Evolutionary conservation across 1,139 yeast species (phyloP).

Genomic region (Yamadazyma aaseri): DNA sequence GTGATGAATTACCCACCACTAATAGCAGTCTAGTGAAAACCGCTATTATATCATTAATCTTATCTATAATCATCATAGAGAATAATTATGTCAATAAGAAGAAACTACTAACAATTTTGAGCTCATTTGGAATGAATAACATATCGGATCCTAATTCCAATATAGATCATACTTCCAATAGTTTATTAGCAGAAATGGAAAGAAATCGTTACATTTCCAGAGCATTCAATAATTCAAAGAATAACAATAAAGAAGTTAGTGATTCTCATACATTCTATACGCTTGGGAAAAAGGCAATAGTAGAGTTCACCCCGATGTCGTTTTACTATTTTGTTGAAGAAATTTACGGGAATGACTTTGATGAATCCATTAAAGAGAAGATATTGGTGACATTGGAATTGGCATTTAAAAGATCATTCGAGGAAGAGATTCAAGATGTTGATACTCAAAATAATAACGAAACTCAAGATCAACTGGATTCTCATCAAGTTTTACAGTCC

Average conservation of each 20-base stretch:
- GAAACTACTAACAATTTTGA: slow-evolving; percentile 22
- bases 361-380: slow-evolving; percentile 19
- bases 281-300: slow-evolving; percentile 33
- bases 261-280: slow-evolving; percentile 22
- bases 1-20: slow-evolving; percentile 17
- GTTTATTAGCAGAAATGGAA: slow-evolving; percentile 30
- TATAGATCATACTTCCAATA: slow-evolving; percentile 22
- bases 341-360: slow-evolving; percentile 30
- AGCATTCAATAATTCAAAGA: slow-evolving; percentile 11
- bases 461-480: background rate
- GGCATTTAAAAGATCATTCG: slow-evolving; percentile 10
- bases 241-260: slow-evolving; percentile 3
- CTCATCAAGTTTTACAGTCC: no score
- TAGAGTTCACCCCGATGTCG: slow-evolving; percentile 33
- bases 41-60: slow-evolving; percentile 28
- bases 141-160: slow-evolving; percentile 23
- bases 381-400: slow-evolving; percentile 28
- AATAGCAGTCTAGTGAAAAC: slow-evolving; percentile 29
- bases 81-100: slow-evolving; percentile 34
- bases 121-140: slow-evolving; percentile 30
- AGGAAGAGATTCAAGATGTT: slow-evolving; percentile 2
- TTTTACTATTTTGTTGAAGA: slow-evolving; percentile 26
- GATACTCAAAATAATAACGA: background rate
- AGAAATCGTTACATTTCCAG: slow-evolving; percentile 31
- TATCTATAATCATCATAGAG: slow-evolving; percentile 30